phyloP scores from a whole-genome alignment of 352 stramenopile genomes.

The Phytophthora tentaculata region DNA sequence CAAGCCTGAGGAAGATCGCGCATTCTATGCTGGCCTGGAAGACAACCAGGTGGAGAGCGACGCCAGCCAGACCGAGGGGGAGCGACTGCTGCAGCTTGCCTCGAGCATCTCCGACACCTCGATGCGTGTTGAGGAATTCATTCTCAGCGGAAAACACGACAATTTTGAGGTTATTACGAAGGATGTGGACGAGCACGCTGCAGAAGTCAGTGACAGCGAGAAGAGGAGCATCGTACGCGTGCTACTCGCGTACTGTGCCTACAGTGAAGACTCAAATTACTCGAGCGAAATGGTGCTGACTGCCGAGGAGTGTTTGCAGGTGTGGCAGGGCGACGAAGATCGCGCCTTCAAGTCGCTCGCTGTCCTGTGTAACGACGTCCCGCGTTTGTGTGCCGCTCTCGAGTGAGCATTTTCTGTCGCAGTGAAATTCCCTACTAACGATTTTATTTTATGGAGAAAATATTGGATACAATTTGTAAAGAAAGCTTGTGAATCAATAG shows the following conservation, averaged over 20 bases:
- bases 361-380: conserved; percentile 67
- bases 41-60: conserved; percentile 28
- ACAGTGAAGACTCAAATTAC: conserved; percentile 75
- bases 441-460: conserved; percentile 28
- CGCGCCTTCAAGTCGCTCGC: conserved; percentile 76
- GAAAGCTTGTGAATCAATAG: conserved; percentile 2
- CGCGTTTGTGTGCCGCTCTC: conserved; percentile 54
- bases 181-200: conserved; percentile 51
- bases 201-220: conserved; percentile 40
- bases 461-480: conserved; percentile 13
- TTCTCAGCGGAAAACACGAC: conserved; percentile 59
- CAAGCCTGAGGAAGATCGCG: conserved; percentile 37
- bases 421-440: conserved; percentile 3
- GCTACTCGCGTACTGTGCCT: conserved; percentile 77
- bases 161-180: conserved; percentile 54
- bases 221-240: conserved; percentile 59
- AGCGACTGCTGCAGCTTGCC: conserved; percentile 42
- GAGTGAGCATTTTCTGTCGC: conserved; percentile 19
- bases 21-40: conserved; percentile 40
- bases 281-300: conserved; percentile 65
- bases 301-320: conserved; percentile 66
- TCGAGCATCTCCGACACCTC: conserved; percentile 42
- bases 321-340: conserved; percentile 73
- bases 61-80: conserved; percentile 22
- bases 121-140: conserved; percentile 63